Evolutionary conservation across 306 rosid genomes (phyloP), one percentile per base, ranked within the genome.

Genomic region (Trifolium fragiferum): DNA sequence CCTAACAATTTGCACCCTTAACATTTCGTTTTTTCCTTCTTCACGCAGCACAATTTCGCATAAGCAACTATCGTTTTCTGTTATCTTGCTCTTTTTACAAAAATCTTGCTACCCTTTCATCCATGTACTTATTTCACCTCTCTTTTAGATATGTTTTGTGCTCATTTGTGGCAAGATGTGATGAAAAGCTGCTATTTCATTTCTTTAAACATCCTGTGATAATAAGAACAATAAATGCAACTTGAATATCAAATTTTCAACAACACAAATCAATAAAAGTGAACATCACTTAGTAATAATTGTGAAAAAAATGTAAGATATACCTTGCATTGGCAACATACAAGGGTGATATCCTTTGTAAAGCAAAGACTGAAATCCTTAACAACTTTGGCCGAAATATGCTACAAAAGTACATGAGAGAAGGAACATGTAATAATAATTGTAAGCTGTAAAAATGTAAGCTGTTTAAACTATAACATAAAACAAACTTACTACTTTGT

Each of bases 271-370:
- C 7, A 5, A 33, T 33, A 33, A 33, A 33, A 33, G 37, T 33
- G 37, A 1, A 33, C 37, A 33, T 33, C 37, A 33, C 37, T 25
- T n/a, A 23, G 2, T 3, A 25, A 1, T 25, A 30, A 30, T 30
- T 30, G 33, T 4, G 33, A 30, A 30, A 6, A 30, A 30, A 30
- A 30, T 30, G 33, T 4, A 30, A 30, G 33, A 30, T 30, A 30
- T 27, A 27, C 83, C 83, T 64, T 11, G 14, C 63, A 41, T 16
- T 50, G 25, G 20, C 83, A 80, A 21, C 84, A 75, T 32, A 62
- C 12, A 19, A 78, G 53, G 58, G 43, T 51, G 21, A 80, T 15
- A 7, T 44, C 44, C 8, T 75, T 18, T 8, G 62, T 43, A 41
- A 75, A 61, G 25, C 5, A 37, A 8, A 61, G 62, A 21, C n/a